These are phyloP conservation scores for Mucor saturninus DNA, from an alignment of 371 early-diverging fungal species.

Conservation along the genomic window DNA sequence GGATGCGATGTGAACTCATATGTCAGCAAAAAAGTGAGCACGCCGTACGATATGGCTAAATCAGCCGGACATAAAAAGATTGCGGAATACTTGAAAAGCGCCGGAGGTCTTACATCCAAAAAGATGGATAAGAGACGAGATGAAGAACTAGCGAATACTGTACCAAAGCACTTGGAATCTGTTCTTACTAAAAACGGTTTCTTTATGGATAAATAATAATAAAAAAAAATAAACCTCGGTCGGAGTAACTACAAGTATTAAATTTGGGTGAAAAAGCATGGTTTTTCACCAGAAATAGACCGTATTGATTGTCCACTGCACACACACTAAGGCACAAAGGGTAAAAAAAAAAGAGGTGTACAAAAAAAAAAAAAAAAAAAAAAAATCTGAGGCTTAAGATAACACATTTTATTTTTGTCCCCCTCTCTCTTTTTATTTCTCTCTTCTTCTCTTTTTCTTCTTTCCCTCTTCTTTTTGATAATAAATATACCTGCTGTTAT, in stretches of 20 bases:
- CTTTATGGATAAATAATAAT: slow-evolving; percentile 26
- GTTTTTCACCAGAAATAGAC: slow-evolving; percentile 17
- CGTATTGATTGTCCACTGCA: too few species aligned
- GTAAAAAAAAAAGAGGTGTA: too few species aligned
- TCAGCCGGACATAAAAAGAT: slow-evolving; percentile 40
- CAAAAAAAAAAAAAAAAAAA: too few species aligned
- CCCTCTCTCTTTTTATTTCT: slow-evolving; percentile 5
- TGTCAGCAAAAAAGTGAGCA: slow-evolving; percentile 34
- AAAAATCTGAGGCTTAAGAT: too few species aligned
- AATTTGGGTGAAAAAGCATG: slow-evolving; percentile 16
- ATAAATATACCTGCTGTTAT: neutral
- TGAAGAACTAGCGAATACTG: slow-evolving; percentile 33
- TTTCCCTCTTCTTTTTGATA: slow-evolving; percentile 8
- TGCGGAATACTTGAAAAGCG: slow-evolving; percentile 44
- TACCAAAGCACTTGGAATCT: slow-evolving; percentile 36
- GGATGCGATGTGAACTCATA: slow-evolving; percentile 43
- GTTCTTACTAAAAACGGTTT: slow-evolving; percentile 44
- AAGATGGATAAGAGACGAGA: slow-evolving; percentile 48
- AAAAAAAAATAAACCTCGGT: slow-evolving; percentile 1
- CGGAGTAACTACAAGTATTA: too few species aligned
- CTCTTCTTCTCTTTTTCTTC: neutral
- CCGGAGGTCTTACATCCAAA: slow-evolving; percentile 42
- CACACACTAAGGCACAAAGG: too few species aligned
- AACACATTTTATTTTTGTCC: slow-evolving; percentile 3
- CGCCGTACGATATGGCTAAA: slow-evolving; percentile 50